Conservation (phyloP, 257 asterid genomes). For the Parsonsia alboflavescens region DNA sequence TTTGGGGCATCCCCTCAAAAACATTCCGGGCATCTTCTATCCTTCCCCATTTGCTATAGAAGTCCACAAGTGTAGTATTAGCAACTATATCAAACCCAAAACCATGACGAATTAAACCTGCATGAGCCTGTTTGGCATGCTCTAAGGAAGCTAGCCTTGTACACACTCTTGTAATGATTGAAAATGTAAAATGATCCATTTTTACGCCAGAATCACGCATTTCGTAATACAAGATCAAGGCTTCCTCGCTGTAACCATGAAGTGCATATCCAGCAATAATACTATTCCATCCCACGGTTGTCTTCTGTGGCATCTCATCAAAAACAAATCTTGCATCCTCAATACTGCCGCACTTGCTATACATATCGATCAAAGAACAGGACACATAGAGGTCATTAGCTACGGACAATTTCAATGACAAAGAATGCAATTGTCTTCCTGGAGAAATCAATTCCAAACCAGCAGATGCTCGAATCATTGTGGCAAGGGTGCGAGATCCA, state of each 20-base stretch:
- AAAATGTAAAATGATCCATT: conserved; percentile 75
- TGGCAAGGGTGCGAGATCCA: conserved; percentile 47
- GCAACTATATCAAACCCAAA: conserved; percentile 64
- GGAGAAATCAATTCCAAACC: conserved; percentile 60
- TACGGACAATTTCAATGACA: conserved; percentile 55
- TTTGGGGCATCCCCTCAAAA: conserved; percentile 64
- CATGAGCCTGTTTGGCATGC: conserved; percentile 90
- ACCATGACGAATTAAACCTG: conserved; percentile 75
- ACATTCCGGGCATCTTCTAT: conserved; percentile 73
- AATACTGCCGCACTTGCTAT: conserved; percentile 76
- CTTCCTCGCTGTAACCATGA: conserved; percentile 76
- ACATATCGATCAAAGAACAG: conserved; percentile 79
- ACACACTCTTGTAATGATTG: conserved; percentile 60
- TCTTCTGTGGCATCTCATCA: conserved; percentile 56
- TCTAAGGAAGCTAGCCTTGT: conserved; percentile 75
- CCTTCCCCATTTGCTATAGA: conserved; percentile 90
- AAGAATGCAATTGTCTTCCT: conserved; percentile 68
- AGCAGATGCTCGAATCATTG: conserved; percentile 65
- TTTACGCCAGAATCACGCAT: conserved; percentile 68
- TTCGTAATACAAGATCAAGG: conserved; percentile 61
- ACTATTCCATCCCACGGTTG: conserved; percentile 80
- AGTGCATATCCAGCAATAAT: conserved; percentile 69
- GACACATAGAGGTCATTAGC: conserved; percentile 49
- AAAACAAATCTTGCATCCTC: conserved; percentile 62
- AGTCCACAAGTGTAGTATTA: conserved; percentile 77